phyloP scores from a whole-genome alignment of 805 yeast species.

The Debaryomyces prosopidis region DNA sequence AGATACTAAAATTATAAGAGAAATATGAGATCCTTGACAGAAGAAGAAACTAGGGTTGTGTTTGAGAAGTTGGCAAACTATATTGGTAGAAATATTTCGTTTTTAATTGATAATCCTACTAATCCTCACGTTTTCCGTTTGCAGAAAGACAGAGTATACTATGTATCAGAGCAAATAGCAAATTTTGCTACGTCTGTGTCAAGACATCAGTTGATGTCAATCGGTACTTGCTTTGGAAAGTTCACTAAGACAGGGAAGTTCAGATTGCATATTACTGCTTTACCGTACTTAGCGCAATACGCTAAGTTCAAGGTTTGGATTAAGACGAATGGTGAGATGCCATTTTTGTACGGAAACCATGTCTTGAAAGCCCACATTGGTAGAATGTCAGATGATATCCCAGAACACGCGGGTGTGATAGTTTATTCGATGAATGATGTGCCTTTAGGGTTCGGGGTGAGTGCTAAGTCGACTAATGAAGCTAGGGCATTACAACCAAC shows the following conservation, averaged over 20 bases:
- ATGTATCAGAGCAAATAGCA: slow-evolving; percentile 80
- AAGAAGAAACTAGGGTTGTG: slow-evolving; percentile 93
- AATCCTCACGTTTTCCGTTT: slow-evolving; percentile 93
- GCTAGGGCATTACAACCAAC: slow-evolving; percentile 89
- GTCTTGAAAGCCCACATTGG: slow-evolving; percentile 96
- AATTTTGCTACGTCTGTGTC: slow-evolving; percentile 89
- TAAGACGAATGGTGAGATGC: slow-evolving; percentile 98
- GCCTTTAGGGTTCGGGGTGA: slow-evolving; percentile 94
- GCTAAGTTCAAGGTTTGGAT: slow-evolving; percentile 97
- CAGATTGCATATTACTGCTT: slow-evolving; percentile 89
- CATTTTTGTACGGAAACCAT: slow-evolving; percentile 94
- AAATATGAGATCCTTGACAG: slow-evolving; percentile 89
- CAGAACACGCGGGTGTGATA: slow-evolving; percentile 96
- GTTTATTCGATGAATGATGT: slow-evolving; percentile 89
- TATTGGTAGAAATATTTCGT: slow-evolving; percentile 92
- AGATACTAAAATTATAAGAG: background rate
- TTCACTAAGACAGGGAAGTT: slow-evolving; percentile 98
- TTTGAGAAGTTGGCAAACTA: slow-evolving; percentile 96
- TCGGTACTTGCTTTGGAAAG: slow-evolving; percentile 93
- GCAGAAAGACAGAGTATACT: slow-evolving; percentile 95
- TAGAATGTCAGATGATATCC: slow-evolving; percentile 94
- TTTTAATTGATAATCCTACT: slow-evolving; percentile 78
- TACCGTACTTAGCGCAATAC: slow-evolving; percentile 76
- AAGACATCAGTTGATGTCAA: slow-evolving; percentile 84
- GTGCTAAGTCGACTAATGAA: slow-evolving; percentile 88